These are phyloP conservation scores for Auricularia sp. DNA, from an alignment of 768 basidiomycete species.

Conservation along the genomic window DNA sequence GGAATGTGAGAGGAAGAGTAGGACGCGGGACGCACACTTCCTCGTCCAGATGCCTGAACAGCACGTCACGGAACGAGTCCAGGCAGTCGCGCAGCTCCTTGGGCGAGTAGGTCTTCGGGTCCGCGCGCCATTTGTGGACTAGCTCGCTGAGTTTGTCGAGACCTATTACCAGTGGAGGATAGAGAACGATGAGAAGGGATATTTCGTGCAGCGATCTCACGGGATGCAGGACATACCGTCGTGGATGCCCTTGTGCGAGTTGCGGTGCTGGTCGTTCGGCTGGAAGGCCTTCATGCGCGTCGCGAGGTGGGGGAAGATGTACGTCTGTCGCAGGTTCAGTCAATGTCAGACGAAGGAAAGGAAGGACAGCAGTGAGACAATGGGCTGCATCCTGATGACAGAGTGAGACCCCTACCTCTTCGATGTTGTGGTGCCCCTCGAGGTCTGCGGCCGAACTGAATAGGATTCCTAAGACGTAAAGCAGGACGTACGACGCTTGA, in stretches of 20 bases:
- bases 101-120: constrained; percentile 39
- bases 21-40: constrained; percentile 25
- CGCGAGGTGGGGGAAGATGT: constrained; percentile 42
- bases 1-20: not conserved
- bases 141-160: constrained; percentile 33
- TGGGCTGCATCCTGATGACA: too few species aligned
- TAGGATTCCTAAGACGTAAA: not conserved
- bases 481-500: constrained; percentile 30
- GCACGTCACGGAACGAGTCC: constrained; percentile 34
- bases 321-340: constrained; percentile 9
- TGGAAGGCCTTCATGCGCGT: constrained; percentile 25
- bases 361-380: too few species aligned
- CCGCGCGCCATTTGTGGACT: constrained; percentile 31
- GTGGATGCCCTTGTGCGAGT: constrained; percentile 45
- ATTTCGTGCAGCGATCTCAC: too few species aligned
- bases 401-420: constrained; percentile 24
- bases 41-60: constrained; percentile 45
- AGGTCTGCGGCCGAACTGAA: constrained; percentile 27
- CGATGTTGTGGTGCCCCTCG: constrained; percentile 45
- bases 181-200: too few species aligned
- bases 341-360: too few species aligned
- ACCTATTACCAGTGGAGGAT: constrained; percentile 15
- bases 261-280: constrained; percentile 33
- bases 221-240: constrained; percentile 24
- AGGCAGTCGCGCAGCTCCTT: constrained; percentile 38